A percentile compares a stretch with the other conserved stretches of the same genome.
Evolutionary conservation across 371 early-diverging fungal species (phyloP).

Genomic region (Mucor sp.): DNA sequence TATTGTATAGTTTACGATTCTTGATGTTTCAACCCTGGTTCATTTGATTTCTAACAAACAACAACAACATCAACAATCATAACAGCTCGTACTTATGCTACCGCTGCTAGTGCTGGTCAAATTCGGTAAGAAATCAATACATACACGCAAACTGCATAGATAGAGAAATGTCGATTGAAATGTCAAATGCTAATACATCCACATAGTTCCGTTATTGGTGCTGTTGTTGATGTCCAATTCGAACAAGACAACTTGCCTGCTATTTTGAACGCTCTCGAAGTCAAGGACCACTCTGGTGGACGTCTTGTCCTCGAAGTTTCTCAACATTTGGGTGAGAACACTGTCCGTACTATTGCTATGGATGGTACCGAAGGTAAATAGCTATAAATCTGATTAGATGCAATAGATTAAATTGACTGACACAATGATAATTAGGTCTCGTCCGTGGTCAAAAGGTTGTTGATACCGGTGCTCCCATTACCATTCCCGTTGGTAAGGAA

Average conservation of each 20-base stretch:
- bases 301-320: slow-evolving; percentile 96
- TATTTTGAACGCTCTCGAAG: slow-evolving; percentile 97
- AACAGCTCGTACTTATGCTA: slow-evolving; percentile 37
- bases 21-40: slow-evolving; percentile 8
- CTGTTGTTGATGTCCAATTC: slow-evolving; percentile 68
- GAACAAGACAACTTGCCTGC: slow-evolving; percentile 84
- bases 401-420: no score
- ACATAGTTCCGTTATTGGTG: slow-evolving; percentile 89
- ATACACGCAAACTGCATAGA: background rate
- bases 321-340: slow-evolving; percentile 97
- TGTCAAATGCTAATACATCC: background rate
- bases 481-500: slow-evolving; percentile 94
- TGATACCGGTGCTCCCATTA: slow-evolving; percentile 95
- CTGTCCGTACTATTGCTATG: slow-evolving; percentile 62
- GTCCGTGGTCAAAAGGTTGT: slow-evolving; percentile 95
- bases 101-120: slow-evolving; percentile 39
- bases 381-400: background rate
- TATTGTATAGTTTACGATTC: background rate
- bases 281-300: slow-evolving; percentile 74
- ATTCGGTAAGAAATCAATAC: slow-evolving; percentile 28
- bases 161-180: background rate
- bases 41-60: background rate
- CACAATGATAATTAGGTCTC: slow-evolving; percentile 76
- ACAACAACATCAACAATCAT: background rate
- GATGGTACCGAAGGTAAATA: slow-evolving; percentile 83